These are phyloP conservation scores for Magnolia sinica DNA, from an alignment of 164 flowering plant genomes.

Conservation along the genomic window DNA sequence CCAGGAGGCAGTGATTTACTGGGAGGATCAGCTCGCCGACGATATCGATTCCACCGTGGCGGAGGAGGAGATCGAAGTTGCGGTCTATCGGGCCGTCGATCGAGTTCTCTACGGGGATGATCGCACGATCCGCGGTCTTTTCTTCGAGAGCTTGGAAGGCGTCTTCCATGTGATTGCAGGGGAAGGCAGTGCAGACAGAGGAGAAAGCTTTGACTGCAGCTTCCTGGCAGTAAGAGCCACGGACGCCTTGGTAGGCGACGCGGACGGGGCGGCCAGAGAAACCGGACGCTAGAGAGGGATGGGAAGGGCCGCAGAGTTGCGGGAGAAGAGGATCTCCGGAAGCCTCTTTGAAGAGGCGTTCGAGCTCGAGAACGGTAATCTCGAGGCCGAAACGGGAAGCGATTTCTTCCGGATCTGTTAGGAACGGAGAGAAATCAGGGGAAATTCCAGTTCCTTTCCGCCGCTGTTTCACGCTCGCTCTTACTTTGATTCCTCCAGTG, in stretches of 20 bases:
- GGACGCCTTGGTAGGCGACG: conserved; percentile 30
- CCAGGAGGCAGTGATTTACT: conserved; percentile 31
- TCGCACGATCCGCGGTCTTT: conserved; percentile 23
- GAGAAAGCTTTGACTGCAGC: conserved; percentile 29
- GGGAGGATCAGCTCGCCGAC: conserved; percentile 24
- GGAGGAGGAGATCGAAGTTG: conserved; percentile 25
- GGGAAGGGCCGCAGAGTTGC: conserved; percentile 5
- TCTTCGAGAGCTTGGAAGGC: conserved; percentile 27
- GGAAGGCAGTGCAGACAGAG: conserved; percentile 8
- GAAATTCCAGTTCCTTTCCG: neutral
- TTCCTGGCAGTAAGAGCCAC: conserved; percentile 33
- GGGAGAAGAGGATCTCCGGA: conserved; percentile 8
- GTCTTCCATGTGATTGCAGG: conserved; percentile 28
- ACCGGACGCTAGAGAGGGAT: neutral
- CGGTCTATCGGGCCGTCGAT: conserved; percentile 26
- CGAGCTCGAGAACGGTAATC: conserved; percentile 15
- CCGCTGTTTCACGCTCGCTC: conserved; percentile 2
- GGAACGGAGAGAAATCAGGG: neutral
- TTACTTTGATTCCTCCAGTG: neutral
- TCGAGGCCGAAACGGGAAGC: conserved; percentile 12
- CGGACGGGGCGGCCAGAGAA: conserved; percentile 20
- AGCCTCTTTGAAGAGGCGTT: conserved; percentile 17
- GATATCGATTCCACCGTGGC: conserved; percentile 19
- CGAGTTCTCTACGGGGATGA: conserved; percentile 29
- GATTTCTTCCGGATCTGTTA: conserved; percentile 2